A percentile compares a stretch with the other conserved stretches of the same genome.
Evolutionary conservation across 768 basidiomycete species (phyloP).

Genomic region (Rhodocollybia butyracea): DNA sequence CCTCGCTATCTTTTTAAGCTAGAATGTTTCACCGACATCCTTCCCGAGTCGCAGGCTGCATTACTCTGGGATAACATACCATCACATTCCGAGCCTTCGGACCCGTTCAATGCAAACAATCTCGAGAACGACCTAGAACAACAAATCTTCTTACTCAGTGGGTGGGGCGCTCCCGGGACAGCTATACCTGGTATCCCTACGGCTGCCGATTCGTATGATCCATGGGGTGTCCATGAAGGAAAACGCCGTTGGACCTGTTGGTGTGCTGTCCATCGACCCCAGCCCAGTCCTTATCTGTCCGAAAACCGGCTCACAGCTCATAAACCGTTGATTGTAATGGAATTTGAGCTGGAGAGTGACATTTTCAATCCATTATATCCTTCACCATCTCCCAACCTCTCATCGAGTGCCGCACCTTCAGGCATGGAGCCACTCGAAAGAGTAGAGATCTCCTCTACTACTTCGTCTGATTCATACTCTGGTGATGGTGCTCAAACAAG

Average conservation of each 20-base stretch:
- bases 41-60: slow-evolving; percentile 64
- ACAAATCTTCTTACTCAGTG: slow-evolving; percentile 66
- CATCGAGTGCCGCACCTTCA: slow-evolving; percentile 1
- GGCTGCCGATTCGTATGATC: slow-evolving; percentile 12
- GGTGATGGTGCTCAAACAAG: slow-evolving; percentile 8
- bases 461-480: slow-evolving; percentile 2
- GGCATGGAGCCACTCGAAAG: slow-evolving; percentile 1
- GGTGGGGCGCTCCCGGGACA: slow-evolving; percentile 66
- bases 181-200: slow-evolving; percentile 21
- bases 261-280: slow-evolving; percentile 62
- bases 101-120: not conserved
- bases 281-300: slow-evolving; percentile 13
- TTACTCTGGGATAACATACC: slow-evolving; percentile 73
- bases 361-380: slow-evolving; percentile 68
- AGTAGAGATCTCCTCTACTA: not conserved
- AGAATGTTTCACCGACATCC: slow-evolving; percentile 67
- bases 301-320: not conserved
- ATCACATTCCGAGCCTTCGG: slow-evolving; percentile 49
- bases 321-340: slow-evolving; percentile 49
- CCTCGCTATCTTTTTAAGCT: slow-evolving; percentile 68
- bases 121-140: slow-evolving; percentile 36
- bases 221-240: slow-evolving; percentile 23
- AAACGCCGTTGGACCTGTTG: slow-evolving; percentile 64
- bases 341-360: slow-evolving; percentile 79
- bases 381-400: slow-evolving; percentile 12